Base-by-base conservation (phyloP, 2,329 filamentous ascomycete genomes). In the Aspergillus sp. region DNA sequence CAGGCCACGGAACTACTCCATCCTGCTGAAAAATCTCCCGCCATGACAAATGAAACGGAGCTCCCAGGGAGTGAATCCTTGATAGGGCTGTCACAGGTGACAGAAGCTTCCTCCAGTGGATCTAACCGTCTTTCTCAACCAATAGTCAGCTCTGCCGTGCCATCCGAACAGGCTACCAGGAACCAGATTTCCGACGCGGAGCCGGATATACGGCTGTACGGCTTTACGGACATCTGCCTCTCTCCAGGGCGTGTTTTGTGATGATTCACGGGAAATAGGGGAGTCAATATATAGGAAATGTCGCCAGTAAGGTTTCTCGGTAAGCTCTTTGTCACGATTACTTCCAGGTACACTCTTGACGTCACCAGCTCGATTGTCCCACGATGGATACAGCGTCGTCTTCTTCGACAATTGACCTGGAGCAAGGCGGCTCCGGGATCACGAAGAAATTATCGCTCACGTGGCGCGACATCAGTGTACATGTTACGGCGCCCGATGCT, bases 391-490 rank as follows among this genome's bases (percentile, higher is more conserved):
- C 67, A 7, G 64, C 72, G 17, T 74, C 67, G 4, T 66, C 72
- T 17, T 73, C 72, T 3, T 74, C 71, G n/a, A 71, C 69, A 5
- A 50, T 65, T 4, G 72, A 75, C 43, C 22, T 74, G 34, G 73
- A 74, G 59, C 47, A 62, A 4, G 70, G 68, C 3, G 25, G 45
- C 4, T 52, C 59, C 1, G 49, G 56, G 4, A 62, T 73, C 54
- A 69, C 65, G 8, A 78, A 78, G 58, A 65, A 69, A 38, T 55
- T 77, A 34, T 77, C 75, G 1, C 63, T 78, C 7, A 77, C 76
- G 1, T 78, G 77, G 54, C 69, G 74, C 4, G 62, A 73, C 60
- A 51, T 78, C 9, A 77, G 67, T 31, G 72, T 78, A 9, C 65
- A 66, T 47, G 76, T 78, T 1, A 74, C 70, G 4, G 74, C 75